Conservation (phyloP, 2,329 filamentous ascomycete genomes). For the Beauveria varroae region DNA sequence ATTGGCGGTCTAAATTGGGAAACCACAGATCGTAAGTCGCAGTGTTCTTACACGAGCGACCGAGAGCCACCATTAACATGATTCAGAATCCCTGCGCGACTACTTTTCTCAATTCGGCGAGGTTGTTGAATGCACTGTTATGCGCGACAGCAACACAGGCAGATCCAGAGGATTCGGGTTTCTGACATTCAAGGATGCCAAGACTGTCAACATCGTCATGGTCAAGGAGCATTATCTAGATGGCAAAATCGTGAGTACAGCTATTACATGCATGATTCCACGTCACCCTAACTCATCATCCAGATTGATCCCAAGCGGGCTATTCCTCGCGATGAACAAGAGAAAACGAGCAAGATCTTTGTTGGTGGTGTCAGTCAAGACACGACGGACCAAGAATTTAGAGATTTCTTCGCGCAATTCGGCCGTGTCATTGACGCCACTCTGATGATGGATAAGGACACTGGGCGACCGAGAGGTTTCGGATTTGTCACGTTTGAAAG, state of each 20-base stretch:
- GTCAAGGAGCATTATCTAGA: constrained; percentile 98
- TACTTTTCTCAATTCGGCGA: constrained; percentile 98
- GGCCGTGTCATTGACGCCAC: constrained; percentile 95
- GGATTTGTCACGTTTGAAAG: constrained; percentile 98
- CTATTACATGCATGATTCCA: not conserved
- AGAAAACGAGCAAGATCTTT: constrained; percentile 98
- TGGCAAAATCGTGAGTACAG: constrained; percentile 79
- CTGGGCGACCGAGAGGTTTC: constrained; percentile 90
- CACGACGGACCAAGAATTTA: constrained; percentile 92
- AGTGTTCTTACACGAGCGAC: not conserved
- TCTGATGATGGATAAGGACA: constrained; percentile 99
- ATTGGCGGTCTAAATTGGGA: constrained; percentile 99
- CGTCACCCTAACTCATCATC: constrained; percentile 15
- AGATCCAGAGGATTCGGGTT: constrained; percentile 95
- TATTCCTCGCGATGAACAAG: constrained; percentile 94
- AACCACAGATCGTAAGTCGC: constrained; percentile 83
- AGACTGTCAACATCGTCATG: constrained; percentile 98
- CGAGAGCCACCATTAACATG: not conserved
- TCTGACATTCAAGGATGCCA: constrained; percentile 93
- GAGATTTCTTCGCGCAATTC: constrained; percentile 94
- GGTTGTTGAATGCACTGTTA: constrained; percentile 97
- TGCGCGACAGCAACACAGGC: constrained; percentile 91
- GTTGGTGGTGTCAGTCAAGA: constrained; percentile 97
- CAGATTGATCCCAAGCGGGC: constrained; percentile 97
- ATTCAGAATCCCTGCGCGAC: constrained; percentile 81